Base-by-base conservation (phyloP, 495 filamentous ascomycete species). In the Hypomontagnella submonticulosa region DNA sequence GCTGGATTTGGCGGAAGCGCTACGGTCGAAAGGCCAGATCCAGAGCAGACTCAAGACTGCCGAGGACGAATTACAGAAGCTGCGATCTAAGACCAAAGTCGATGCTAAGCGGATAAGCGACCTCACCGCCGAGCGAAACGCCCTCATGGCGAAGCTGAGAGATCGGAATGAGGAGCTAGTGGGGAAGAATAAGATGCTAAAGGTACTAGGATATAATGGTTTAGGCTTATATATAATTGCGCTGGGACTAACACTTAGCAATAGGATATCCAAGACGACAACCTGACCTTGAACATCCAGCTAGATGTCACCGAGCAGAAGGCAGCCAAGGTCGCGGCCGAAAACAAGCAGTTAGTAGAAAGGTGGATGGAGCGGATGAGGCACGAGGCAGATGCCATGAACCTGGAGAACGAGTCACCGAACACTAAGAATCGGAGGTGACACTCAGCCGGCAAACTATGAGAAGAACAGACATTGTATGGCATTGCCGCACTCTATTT, bases 281-380 rank as follows among this genome's bases (percentile, higher is more conserved):
- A 95, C 64, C 84, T 93, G 37, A 87, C 91, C 2, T 76, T 96
- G 44, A 92, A 91, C 59, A 84, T 97, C 62, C 90, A 97, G 75
- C 83, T 97, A 3, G 92, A 97, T 70, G 87, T 97, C 82, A 86
- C 89, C 7, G 91, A 94, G 71, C 84, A 92, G 72, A 84, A 83
- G 67, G 81, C 80, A 4, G 82, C 84, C 62, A 88, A 86, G 69
- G 78, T 96, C 56, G 79, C 87, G 71, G 81, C 80, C n/a, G 94
- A 98, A 71, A 97, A 98, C 70, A 84, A 91, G 70, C 90, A 97
- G 44, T 80, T 97, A 34, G 86, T 97, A 51, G 88, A 93, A 70
- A 84, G 94, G 43, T 97, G 91, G 91, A 95, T 98, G 92, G 85
- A 84, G 61, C 83, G 90, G 59, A 92, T 93, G 82, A 88, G 87